Evolutionary conservation across 106 monocot species (phyloP).

Genomic region (Acanthochlamys bracteata): DNA sequence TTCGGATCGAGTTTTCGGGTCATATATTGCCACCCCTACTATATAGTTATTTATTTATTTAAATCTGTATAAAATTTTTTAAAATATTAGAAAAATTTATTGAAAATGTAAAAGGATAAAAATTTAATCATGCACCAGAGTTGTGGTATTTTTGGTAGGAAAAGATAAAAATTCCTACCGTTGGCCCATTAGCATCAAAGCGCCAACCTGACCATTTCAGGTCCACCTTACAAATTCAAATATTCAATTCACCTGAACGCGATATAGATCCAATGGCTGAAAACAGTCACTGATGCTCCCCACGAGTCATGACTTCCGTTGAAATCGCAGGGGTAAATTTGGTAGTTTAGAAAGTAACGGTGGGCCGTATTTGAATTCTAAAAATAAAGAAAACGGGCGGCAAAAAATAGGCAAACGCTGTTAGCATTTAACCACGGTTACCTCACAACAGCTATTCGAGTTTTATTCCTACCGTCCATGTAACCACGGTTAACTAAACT

Average conservation of each 20-base stretch:
- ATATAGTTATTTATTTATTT: too few species aligned
- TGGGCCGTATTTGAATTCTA: background rate
- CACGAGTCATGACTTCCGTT: background rate
- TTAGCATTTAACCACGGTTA: slow-evolving; percentile 4
- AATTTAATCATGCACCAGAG: too few species aligned
- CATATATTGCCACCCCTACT: too few species aligned
- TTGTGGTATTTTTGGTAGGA: too few species aligned
- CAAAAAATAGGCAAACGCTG: slow-evolving; percentile 1
- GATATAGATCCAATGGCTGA: background rate
- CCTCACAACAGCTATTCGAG: background rate
- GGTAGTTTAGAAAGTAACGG: background rate
- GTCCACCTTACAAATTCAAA: background rate
- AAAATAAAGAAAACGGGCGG: slow-evolving; percentile 12
- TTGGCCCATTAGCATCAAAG: too few species aligned
- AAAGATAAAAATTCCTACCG: too few species aligned
- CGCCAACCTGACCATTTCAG: background rate
- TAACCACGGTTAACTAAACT: slow-evolving; percentile 15
- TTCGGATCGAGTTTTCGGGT: too few species aligned
- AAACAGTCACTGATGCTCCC: background rate
- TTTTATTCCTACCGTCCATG: background rate
- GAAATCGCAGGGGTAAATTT: background rate
- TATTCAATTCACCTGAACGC: background rate
- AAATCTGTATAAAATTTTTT: too few species aligned
- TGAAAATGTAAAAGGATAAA: too few species aligned
- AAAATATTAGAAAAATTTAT: too few species aligned